A percentile compares a stretch with the other conserved stretches of the same genome.
phyloP scores from a whole-genome alignment of 352 stramenopile species.

The Phytopythium mirpurense region DNA sequence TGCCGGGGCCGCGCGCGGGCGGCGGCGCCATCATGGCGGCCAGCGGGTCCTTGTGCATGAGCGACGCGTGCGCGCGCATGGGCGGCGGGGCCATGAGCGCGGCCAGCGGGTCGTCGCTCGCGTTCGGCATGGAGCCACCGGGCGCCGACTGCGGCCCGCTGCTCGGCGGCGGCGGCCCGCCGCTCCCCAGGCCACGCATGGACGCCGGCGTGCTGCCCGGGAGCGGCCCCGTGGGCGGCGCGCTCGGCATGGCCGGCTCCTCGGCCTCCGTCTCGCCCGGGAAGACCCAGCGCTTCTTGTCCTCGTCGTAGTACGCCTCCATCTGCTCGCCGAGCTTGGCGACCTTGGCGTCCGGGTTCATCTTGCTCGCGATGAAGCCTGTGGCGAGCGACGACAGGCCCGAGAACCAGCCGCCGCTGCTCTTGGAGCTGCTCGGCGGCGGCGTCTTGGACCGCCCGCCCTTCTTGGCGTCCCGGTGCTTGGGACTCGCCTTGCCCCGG shows the following conservation, averaged over 20 bases:
- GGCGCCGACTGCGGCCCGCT: constrained; percentile 53
- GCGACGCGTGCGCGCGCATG: constrained; percentile 29
- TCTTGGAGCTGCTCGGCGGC: constrained; percentile 59
- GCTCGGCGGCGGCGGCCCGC: constrained; percentile 28
- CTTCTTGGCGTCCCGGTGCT: constrained; percentile 62
- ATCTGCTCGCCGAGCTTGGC: constrained; percentile 73
- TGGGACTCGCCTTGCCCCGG: constrained; percentile 65
- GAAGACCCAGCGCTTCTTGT: constrained; percentile 86
- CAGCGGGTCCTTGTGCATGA: constrained; percentile 85
- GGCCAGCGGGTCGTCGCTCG: constrained; percentile 58
- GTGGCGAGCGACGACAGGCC: constrained; percentile 37
- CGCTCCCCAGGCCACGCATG: constrained; percentile 14
- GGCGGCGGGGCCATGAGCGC: constrained; percentile 80
- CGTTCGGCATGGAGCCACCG: constrained; percentile 53
- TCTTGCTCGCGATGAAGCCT: constrained; percentile 61
- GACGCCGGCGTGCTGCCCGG: constrained; percentile 44
- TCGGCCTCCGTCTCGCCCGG: constrained; percentile 67
- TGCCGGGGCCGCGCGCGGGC: constrained; percentile 22
- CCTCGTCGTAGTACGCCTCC: constrained; percentile 79
- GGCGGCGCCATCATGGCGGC: constrained; percentile 85
- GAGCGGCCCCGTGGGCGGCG: constrained; percentile 60
- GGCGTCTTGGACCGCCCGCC: constrained; percentile 69
- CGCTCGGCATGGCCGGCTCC: constrained; percentile 54
- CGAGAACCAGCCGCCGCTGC: constrained; percentile 41
- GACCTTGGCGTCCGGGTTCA: constrained; percentile 82